These are phyloP conservation scores for Pestalotiopsis sp. DNA, from an alignment of 2,329 filamentous ascomycete species.

Conservation along the genomic window DNA sequence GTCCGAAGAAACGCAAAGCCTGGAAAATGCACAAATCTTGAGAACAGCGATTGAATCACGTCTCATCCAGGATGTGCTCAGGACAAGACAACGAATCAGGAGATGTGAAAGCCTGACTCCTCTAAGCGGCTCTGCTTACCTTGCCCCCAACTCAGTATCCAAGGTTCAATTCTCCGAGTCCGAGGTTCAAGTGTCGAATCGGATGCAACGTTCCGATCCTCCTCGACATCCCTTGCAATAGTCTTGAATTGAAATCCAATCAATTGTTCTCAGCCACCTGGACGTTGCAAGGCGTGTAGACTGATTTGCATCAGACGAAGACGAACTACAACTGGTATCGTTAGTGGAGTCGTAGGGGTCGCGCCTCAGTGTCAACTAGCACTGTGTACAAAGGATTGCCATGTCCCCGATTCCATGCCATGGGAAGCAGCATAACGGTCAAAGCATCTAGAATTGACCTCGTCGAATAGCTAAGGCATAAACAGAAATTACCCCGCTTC, in stretches of 20 bases:
- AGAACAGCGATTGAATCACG: not conserved
- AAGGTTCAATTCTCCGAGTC: not conserved
- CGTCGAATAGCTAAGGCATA: not conserved
- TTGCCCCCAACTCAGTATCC: not conserved
- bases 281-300: not conserved
- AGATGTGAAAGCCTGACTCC: not conserved
- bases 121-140: not conserved
- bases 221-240: not conserved
- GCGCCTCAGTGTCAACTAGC: not conserved
- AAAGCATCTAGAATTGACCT: not conserved
- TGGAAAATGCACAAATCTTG: not conserved
- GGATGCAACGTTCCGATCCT: not conserved
- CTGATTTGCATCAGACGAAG: not conserved
- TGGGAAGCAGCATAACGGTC: not conserved
- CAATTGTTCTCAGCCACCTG: not conserved
- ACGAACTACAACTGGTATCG: not conserved
- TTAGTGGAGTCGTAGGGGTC: not conserved
- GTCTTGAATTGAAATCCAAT: not conserved
- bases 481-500: not conserved
- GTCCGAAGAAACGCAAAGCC: no score
- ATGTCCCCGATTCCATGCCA: not conserved
- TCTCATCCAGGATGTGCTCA: not conserved
- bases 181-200: not conserved
- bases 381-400: not conserved
- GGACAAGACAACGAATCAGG: not conserved